A percentile compares a stretch with the other conserved stretches of the same genome.
Evolutionary conservation across 2,329 filamentous ascomycete species (phyloP).

Genomic region (Sporothrix curviconia): DNA sequence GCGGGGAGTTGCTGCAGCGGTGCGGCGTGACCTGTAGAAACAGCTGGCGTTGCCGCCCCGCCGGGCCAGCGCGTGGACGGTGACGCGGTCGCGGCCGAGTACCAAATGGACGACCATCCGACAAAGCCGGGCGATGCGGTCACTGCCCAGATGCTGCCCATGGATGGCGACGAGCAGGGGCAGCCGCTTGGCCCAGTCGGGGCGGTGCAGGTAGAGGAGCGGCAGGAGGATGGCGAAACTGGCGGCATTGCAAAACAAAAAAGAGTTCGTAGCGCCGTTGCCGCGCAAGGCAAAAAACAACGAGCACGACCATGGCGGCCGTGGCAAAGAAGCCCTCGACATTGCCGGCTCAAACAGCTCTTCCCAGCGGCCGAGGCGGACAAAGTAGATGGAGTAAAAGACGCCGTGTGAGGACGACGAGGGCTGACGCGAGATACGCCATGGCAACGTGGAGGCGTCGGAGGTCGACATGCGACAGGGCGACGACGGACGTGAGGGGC

Average conservation of each 20-base stretch:
- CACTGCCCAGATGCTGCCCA: constrained; percentile 38
- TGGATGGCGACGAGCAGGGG: constrained; percentile 33
- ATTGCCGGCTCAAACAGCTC: constrained; percentile 25
- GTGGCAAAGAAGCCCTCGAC: constrained; percentile 33
- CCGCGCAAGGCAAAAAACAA: constrained; percentile 26
- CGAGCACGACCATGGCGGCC: constrained; percentile 30
- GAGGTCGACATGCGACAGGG: constrained; percentile 40
- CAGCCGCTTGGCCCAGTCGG: constrained; percentile 31
- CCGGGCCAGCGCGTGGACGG: constrained; percentile 37
- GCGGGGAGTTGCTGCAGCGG: constrained; percentile 38
- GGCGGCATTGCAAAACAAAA: constrained; percentile 37
- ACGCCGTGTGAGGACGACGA: constrained; percentile 32
- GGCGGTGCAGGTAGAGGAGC: constrained; percentile 38
- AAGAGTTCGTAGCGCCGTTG: constrained; percentile 41
- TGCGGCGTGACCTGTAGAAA: constrained; percentile 34
- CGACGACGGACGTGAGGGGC: constrained; percentile 44
- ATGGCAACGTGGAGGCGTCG: constrained; percentile 36
- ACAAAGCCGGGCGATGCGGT: constrained; percentile 35
- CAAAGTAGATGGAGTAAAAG: constrained; percentile 29
- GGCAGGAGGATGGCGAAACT: constrained; percentile 37
- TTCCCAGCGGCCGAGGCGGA: constrained; percentile 16
- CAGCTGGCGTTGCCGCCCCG: constrained; percentile 38
- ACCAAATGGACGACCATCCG: constrained; percentile 27
- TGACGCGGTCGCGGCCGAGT: constrained; percentile 35
- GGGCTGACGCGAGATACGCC: constrained; percentile 36